Conservation (phyloP, 192 early-diverging fungal species). For the Jimgerdemannia flammicorona region DNA sequence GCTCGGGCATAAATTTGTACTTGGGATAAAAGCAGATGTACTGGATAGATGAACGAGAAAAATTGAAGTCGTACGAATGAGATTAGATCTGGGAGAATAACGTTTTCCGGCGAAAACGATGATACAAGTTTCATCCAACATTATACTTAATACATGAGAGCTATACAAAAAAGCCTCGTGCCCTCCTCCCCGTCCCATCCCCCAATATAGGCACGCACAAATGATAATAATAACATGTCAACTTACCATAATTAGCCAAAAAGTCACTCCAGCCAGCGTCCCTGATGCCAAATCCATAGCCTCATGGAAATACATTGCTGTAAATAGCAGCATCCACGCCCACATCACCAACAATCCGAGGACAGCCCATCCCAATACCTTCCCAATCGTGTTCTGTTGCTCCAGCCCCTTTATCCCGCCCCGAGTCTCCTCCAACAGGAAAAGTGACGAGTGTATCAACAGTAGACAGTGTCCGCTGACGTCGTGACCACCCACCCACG, state of each 20-base stretch:
- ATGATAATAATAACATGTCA: not conserved
- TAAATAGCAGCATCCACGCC: conserved; percentile 74
- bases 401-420: conserved; percentile 21
- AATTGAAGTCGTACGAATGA: too few species aligned
- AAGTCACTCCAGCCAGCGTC: conserved; percentile 58
- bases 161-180: too few species aligned
- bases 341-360: conserved; percentile 55
- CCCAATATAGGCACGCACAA: not conserved
- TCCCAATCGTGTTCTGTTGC: conserved; percentile 13
- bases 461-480: conserved; percentile 87
- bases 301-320: conserved; percentile 78
- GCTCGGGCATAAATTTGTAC: too few species aligned
- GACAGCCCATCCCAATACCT: conserved; percentile 30
- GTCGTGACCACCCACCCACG: conserved; percentile 80
- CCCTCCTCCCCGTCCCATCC: too few species aligned
- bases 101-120: too few species aligned
- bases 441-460: conserved; percentile 70
- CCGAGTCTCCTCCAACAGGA: conserved; percentile 63
- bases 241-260: conserved; percentile 54
- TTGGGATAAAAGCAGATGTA: too few species aligned
- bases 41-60: too few species aligned
- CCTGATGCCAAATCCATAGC: conserved; percentile 66
- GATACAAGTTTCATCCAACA: too few species aligned
- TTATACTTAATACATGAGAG: too few species aligned
- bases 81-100: too few species aligned